Conservation (phyloP, 495 filamentous ascomycete species). For the Bryoglossum gracile region DNA sequence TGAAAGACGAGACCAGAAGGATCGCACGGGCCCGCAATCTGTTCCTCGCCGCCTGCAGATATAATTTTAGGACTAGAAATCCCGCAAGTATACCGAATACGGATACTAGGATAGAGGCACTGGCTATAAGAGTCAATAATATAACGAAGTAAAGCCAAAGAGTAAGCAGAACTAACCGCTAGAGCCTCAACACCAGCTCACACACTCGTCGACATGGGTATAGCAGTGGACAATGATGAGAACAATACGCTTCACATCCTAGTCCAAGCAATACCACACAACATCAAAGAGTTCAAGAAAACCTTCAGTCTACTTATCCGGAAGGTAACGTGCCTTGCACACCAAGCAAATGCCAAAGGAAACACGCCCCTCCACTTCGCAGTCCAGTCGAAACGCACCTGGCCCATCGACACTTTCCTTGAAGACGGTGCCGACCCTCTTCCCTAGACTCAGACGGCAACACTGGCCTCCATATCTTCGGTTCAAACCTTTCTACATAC, state of each 20-base stretch:
- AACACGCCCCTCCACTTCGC: constrained; percentile 18
- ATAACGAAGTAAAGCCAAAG: not conserved
- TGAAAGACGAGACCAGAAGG: constrained; percentile 3
- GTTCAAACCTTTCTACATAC: no score
- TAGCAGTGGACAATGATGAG: constrained; percentile 22
- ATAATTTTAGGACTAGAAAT: not conserved
- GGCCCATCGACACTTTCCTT: constrained; percentile 9
- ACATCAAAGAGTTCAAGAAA: constrained; percentile 16
- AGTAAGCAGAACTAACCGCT: not conserved
- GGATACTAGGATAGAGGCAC: not conserved
- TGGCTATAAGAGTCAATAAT: not conserved
- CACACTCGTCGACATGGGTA: constrained; percentile 22
- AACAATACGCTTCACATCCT: constrained; percentile 27
- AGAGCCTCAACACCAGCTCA: not conserved
- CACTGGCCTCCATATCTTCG: constrained; percentile 24
- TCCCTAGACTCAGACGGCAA: constrained; percentile 17
- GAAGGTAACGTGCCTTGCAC: not conserved
- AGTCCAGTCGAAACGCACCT: not conserved
- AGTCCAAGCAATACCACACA: constrained; percentile 5
- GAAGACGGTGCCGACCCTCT: constrained; percentile 18
- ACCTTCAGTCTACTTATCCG: not conserved
- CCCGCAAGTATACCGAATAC: not conserved
- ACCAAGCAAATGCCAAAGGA: constrained; percentile 13
- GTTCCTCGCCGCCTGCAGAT: constrained; percentile 6
- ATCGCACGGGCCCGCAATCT: no score